These are phyloP conservation scores for Clonostachys rosea DNA, from an alignment of 2,329 filamentous ascomycete species.

Conservation along the genomic window DNA sequence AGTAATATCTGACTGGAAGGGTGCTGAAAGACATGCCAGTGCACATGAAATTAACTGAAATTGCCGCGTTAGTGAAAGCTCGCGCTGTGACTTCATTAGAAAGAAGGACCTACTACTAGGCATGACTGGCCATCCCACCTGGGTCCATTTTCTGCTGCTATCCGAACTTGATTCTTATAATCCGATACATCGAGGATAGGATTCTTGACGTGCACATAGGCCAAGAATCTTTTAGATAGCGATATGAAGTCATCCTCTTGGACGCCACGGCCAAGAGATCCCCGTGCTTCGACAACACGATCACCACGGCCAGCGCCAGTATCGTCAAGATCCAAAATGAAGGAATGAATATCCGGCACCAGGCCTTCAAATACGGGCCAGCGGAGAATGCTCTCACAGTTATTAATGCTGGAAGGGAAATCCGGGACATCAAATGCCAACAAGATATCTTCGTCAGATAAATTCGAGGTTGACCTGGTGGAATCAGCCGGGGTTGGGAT, in stretches of 20 bases:
- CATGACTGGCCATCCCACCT: background rate
- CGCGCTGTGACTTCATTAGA: too few species aligned
- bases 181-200: background rate
- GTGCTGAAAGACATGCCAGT: background rate
- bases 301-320: background rate
- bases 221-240: background rate
- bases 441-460: too few species aligned
- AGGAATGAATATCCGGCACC: background rate
- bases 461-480: too few species aligned
- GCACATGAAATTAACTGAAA: background rate
- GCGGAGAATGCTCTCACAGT: background rate
- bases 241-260: background rate
- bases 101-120: background rate
- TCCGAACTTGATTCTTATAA: background rate
- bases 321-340: background rate
- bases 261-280: background rate
- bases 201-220: constrained; percentile 1
- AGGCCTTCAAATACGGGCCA: background rate
- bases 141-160: background rate
- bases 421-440: too few species aligned
- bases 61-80: too few species aligned
- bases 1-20: background rate
- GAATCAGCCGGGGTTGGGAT: too few species aligned
- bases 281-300: background rate
- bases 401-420: background rate